Evolutionary conservation across 106 monocot genomes (phyloP).

Genomic region (Dendrobium nobile): DNA sequence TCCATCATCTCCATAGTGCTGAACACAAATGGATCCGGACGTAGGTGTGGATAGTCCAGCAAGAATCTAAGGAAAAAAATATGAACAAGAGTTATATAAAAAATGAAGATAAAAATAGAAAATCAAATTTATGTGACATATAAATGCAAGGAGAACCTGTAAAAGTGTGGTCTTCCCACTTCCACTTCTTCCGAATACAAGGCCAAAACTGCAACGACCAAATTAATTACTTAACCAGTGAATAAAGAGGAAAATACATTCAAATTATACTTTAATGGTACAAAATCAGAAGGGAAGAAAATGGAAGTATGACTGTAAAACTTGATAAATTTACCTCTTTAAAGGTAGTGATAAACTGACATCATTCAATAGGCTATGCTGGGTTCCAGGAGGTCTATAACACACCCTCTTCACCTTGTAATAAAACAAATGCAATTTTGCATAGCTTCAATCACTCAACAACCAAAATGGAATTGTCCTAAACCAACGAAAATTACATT

Average conservation of each 20-base stretch:
- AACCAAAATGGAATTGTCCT: not conserved
- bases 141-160: slow-evolving; percentile 29
- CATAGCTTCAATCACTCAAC: not conserved
- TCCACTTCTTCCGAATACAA: slow-evolving; percentile 96
- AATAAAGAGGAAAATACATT: not conserved
- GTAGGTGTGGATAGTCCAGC: slow-evolving; percentile 79
- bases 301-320: no score
- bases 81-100: not conserved
- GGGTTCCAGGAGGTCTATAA: slow-evolving; percentile 81
- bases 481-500: not conserved
- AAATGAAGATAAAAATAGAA: not conserved
- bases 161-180: slow-evolving; percentile 98
- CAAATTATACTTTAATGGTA: not conserved
- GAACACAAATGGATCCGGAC: slow-evolving; percentile 68
- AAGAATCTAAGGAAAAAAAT: slow-evolving; percentile 52
- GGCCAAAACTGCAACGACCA: slow-evolving; percentile 63
- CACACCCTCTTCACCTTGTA: slow-evolving; percentile 69
- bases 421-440: not conserved
- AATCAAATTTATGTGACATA: not conserved
- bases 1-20: slow-evolving; percentile 60
- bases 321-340: not conserved
- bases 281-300: not conserved
- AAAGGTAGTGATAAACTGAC: slow-evolving; percentile 54
- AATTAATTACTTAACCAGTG: not conserved
- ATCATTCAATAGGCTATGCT: slow-evolving; percentile 54